phyloP scores from a whole-genome alignment of 2,329 filamentous ascomycete genomes.

The Taxawa tesnikishii region DNA sequence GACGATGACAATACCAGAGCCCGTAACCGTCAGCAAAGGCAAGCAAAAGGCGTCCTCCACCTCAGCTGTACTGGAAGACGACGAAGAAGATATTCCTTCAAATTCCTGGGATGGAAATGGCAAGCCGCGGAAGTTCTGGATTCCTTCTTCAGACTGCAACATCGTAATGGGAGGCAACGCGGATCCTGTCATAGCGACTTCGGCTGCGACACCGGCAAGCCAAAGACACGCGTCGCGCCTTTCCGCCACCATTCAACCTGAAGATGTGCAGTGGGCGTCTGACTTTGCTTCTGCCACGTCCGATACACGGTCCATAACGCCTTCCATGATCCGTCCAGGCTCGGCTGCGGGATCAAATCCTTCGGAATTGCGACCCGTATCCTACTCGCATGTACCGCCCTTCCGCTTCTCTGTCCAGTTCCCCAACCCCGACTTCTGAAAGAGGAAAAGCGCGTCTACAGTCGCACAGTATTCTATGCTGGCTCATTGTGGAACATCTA shows the following conservation, averaged over 20 bases:
- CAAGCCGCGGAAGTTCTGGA: slow-evolving; percentile 45
- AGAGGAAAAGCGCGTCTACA: slow-evolving; percentile 47
- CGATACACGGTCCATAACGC: slow-evolving; percentile 12
- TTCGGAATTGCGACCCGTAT: slow-evolving; percentile 20
- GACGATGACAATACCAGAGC: slow-evolving; percentile 15
- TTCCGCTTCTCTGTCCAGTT: slow-evolving; percentile 49
- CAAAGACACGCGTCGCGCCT: slow-evolving; percentile 34
- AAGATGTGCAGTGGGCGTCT: slow-evolving; percentile 43
- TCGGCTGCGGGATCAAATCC: slow-evolving; percentile 14
- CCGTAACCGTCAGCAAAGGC: slow-evolving; percentile 23
- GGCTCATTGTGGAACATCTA: slow-evolving; percentile 51
- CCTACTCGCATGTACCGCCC: slow-evolving; percentile 43
- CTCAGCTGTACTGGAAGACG: slow-evolving; percentile 12
- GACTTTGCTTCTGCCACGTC: slow-evolving; percentile 39
- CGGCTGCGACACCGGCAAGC: slow-evolving; percentile 22
- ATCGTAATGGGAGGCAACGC: slow-evolving; percentile 43
- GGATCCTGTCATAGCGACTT: slow-evolving; percentile 38
- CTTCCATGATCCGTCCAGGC: slow-evolving; percentile 4
- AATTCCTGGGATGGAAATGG: slow-evolving; percentile 43
- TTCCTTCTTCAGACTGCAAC: slow-evolving; percentile 42
- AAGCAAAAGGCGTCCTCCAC: slow-evolving; percentile 25
- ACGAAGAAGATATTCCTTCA: slow-evolving; percentile 28
- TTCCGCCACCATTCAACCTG: slow-evolving; percentile 39
- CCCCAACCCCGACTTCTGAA: slow-evolving; percentile 43
- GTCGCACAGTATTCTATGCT: slow-evolving; percentile 46